These are phyloP conservation scores for Cinnamomum micranthum DNA, from an alignment of 164 flowering plant genomes.

Conservation along the genomic window DNA sequence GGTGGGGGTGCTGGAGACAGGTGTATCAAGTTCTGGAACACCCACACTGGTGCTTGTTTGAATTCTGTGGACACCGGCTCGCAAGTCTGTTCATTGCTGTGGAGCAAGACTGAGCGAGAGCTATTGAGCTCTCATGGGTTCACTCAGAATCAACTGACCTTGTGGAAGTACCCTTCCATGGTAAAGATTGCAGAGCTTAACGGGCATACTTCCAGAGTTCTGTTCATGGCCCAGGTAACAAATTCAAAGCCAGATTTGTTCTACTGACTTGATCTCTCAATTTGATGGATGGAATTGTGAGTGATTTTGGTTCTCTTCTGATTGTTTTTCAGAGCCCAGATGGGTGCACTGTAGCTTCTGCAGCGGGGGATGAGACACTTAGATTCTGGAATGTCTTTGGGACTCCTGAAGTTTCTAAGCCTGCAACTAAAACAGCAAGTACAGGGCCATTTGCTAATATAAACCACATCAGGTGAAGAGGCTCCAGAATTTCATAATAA, in stretches of 20 bases:
- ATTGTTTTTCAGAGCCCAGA: slow-evolving; percentile 40
- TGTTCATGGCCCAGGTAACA: slow-evolving; percentile 62
- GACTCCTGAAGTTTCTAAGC: slow-evolving; percentile 34
- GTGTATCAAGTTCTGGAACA: slow-evolving; percentile 66
- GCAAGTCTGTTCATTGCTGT: slow-evolving; percentile 57
- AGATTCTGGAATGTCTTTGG: slow-evolving; percentile 58
- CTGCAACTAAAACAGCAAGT: slow-evolving; percentile 26
- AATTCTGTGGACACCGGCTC: slow-evolving; percentile 66
- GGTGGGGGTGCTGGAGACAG: slow-evolving; percentile 62
- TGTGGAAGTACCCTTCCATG: slow-evolving; percentile 75
- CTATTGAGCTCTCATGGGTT: slow-evolving; percentile 64
- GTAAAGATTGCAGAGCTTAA: slow-evolving; percentile 61
- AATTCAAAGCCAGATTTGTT: neutral
- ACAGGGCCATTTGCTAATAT: slow-evolving; percentile 48
- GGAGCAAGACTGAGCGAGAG: slow-evolving; percentile 60
- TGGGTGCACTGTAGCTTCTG: slow-evolving; percentile 58
- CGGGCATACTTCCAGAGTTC: slow-evolving; percentile 68
- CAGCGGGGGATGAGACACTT: slow-evolving; percentile 51
- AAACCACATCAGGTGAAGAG: slow-evolving; percentile 38
- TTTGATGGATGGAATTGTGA: neutral
- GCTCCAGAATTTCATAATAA: no score
- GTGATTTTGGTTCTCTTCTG: neutral
- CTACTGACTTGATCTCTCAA: neutral
- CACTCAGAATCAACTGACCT: slow-evolving; percentile 54
- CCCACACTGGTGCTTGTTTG: slow-evolving; percentile 62